Evolutionary conservation across 495 filamentous ascomycete species (phyloP), one percentile per base, ranked within the genome.

Genomic region (Lepidopterella palustris): DNA sequence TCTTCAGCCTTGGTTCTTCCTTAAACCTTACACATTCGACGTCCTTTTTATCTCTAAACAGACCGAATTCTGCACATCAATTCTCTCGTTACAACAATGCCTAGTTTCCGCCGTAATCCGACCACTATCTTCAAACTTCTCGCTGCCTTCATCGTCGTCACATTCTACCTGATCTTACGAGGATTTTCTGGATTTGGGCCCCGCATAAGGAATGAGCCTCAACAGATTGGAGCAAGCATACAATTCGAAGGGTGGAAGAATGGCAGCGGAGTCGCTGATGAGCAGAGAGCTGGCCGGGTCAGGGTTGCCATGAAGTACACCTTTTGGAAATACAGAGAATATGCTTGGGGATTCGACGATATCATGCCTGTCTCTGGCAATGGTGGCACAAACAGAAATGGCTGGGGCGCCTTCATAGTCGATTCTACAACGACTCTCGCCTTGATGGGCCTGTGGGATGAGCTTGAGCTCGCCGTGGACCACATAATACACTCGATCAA

Each of bases 391-490:
- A 65, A 52, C 24, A 45, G 65, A 9, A 70, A 73, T 40, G 71
- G 71, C n/a, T 73, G 71, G 71, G 71, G 69, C 5, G 69, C 66
- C 11, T 73, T 71, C 52, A 68, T 71, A n/a, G 67, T 73, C 1
- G 71, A 73, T 21, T 59, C 67, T 10, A 51, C 67, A 2, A 61
- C 71, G 0, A 73, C 69, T 1, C 61, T 73, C 5, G 71, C 69
- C 0, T 55, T 73, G 42, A 73, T 73, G 71, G 67, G 65, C 2
- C 52, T 73, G 23, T 73, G 67, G 67, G 63, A 68, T 21, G 71
- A 73, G 58, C 45, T 73, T 53, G 47, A 47, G 28, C 55, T 67
- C 5, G 57, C 45, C 11, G 54, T 73, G 8, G 53, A 68, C 18
- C 63, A 68, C 35, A 71, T 73, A 35, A 53, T 67, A 39, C 28